Base-by-base conservation (phyloP, 2,329 filamentous ascomycete species). In the Botrytis cinerea region DNA sequence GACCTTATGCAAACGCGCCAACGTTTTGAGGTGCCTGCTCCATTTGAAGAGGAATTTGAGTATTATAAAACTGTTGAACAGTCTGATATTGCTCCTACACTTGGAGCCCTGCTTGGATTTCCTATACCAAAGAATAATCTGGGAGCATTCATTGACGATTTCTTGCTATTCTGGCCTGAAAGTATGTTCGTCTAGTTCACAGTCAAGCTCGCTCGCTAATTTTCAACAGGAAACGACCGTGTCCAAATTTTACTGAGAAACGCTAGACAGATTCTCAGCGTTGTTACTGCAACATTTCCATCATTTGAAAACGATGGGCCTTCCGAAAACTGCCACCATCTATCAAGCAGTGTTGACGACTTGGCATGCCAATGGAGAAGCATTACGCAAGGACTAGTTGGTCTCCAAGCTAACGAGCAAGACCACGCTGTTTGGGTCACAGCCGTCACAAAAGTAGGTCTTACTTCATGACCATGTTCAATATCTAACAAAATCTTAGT, bases 21-120 rank as follows among this genome's bases (percentile, higher is more conserved):
- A 2, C 78, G 72, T 54, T 66, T 82, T 4, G 73, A 81, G 51
- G 84, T 85, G 57, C 94, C 95, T 0, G 83, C 88, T 5, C 82
- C 85, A 20, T 87, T 89, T 10, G 85, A 85, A 54, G 86, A 90
- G 28, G 91, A 96, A 75, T 97, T 97, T 77, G 88, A 92, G 74
- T 98, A 93, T 80, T 98, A 98, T 81, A 86, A 85, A 46, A 89
- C 86, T 72, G 89, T 98, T n/a, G 93, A 98, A 80, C 96, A 99
- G 83, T 97, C 94, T 1, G 97, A 99, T 82, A 88, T 99, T 74
- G 94, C 93, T 0, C 95, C 96, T 1, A 98, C 95, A 0, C 85
- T 99, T 35, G 94, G 93, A 18, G 94, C 91, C 0, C 84, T 99
- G 45, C 86, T 99, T 62, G 95, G 95, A 0, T 92, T 99, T 76